Conservation (phyloP, 345 rosid genomes). For the Excoecaria agallocha region DNA sequence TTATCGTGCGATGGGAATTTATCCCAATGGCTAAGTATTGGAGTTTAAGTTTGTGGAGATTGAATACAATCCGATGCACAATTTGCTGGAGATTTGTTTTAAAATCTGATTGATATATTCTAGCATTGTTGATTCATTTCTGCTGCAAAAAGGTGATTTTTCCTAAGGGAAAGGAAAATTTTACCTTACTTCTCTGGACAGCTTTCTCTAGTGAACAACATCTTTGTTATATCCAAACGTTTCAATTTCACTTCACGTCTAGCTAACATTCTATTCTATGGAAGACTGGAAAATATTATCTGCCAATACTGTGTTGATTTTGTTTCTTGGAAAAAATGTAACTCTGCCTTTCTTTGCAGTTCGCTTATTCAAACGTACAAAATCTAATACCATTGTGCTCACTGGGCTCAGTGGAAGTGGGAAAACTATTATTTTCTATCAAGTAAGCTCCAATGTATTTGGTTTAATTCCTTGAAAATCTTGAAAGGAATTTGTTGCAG, state of each 20-base stretch:
- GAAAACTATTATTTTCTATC: constrained; percentile 77
- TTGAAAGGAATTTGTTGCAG: background rate
- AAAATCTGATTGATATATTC: no score
- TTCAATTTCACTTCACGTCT: background rate
- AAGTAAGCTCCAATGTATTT: constrained; percentile 39
- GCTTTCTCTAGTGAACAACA: background rate
- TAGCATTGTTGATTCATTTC: background rate
- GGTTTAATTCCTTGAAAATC: constrained; percentile 14
- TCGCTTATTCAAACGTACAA: constrained; percentile 50
- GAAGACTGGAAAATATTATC: background rate
- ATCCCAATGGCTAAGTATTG: no score
- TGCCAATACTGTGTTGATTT: background rate
- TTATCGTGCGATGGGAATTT: no score
- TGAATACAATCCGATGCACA: no score
- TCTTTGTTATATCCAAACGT: background rate
- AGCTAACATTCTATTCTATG: background rate
- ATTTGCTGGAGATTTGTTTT: no score
- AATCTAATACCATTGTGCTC: constrained; percentile 67
- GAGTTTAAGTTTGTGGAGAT: no score
- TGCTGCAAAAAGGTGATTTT: background rate
- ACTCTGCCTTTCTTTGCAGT: constrained; percentile 36
- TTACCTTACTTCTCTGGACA: background rate
- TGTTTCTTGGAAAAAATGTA: background rate
- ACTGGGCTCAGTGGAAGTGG: constrained; percentile 85
- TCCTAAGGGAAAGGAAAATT: background rate